Conservation (phyloP, 2,329 filamentous ascomycete genomes). For the Ascosphaera apis region DNA sequence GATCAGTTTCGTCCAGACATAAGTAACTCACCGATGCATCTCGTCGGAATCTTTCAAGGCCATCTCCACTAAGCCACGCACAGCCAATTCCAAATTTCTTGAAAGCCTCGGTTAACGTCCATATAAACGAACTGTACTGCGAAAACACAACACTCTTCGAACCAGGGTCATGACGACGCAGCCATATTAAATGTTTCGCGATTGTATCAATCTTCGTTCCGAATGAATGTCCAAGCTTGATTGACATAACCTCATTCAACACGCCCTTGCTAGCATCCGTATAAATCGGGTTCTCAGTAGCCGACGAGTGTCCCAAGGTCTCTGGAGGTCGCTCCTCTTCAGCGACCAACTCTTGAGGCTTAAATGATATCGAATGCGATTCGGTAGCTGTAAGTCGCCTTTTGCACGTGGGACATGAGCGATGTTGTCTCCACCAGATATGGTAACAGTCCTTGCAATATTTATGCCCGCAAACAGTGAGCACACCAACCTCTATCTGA, state of each 20-base stretch:
- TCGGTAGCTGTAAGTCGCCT: conserved; percentile 38
- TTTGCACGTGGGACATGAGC: conserved; percentile 72
- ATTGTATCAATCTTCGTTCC: conserved; percentile 80
- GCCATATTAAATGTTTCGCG: conserved; percentile 61
- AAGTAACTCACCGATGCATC: conserved; percentile 34
- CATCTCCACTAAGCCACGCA: conserved; percentile 42
- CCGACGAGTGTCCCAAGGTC: conserved; percentile 6
- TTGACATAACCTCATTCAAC: conserved; percentile 57
- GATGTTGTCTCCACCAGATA: conserved; percentile 51
- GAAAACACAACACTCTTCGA: conserved; percentile 89
- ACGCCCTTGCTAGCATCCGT: conserved; percentile 47
- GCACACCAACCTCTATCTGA: conserved; percentile 41
- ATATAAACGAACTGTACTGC: conserved; percentile 64
- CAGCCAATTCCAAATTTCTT: conserved; percentile 47
- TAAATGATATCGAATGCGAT: conserved; percentile 68
- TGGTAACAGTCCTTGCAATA: conserved; percentile 78
- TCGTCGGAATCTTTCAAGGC: conserved; percentile 51
- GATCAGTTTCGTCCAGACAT: neutral
- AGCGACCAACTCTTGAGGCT: conserved; percentile 48
- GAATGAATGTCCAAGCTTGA: conserved; percentile 52
- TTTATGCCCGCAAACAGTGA: conserved; percentile 70
- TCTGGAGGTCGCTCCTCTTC: conserved; percentile 25
- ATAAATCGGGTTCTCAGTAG: conserved; percentile 38
- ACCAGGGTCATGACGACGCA: conserved; percentile 61
- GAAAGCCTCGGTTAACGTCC: conserved; percentile 49